Evolutionary conservation across 2,329 filamentous ascomycete species (phyloP), one percentile per base, ranked within the genome.

Genomic region (Aspergillus ibericus): DNA sequence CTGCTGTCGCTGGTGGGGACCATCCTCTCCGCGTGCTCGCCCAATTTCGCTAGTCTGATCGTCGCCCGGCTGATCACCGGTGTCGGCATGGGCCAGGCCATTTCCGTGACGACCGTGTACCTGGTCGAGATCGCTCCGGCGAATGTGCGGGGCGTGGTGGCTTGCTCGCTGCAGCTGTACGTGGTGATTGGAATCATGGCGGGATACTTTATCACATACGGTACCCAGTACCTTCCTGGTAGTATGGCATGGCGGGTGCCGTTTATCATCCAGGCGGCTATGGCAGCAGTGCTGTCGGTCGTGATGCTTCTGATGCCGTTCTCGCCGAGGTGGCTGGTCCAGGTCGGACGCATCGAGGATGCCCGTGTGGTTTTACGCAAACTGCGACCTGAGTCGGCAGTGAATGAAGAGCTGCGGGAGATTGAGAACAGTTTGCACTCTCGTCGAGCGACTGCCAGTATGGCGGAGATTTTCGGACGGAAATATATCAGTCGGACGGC

Each of bases 401-500:
- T 56, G 5, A 52, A 59, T 12, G 56, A 36, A 4, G 62, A 66
- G 49, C 25, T 65, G 8, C 54, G 35, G 13, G 64, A 65, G 51
- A 66, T 66, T n/a, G 57, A 62, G 48, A 36, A 55, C 13, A 67
- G 58, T 10, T 53, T 67, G 40, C 56, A 61, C 36, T 63, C 60
- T 27, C 55, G 40, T 13, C 48, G 42, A n/a, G 35, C 56, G 29
- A 49, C 55, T 18, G 60, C 58, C 8, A 62, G 55, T 53, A 51
- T 58, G 13, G 53, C 32, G 34, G 61, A 63, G 47, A 59, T 61
- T 9, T 61, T 63, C 35, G 53, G 51, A 9, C 53, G 44, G 7
- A 57, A 61, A 29, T 63, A 61, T n/a, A 40, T 57, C 36, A n/a
- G 59, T 56, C 59, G 56, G 15, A 62, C 58, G 18, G 29, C 52